Evolutionary conservation across 2,329 filamentous ascomycete genomes (phyloP), one percentile per base, ranked within the genome.

Genomic region (Epichloe hybrida): DNA sequence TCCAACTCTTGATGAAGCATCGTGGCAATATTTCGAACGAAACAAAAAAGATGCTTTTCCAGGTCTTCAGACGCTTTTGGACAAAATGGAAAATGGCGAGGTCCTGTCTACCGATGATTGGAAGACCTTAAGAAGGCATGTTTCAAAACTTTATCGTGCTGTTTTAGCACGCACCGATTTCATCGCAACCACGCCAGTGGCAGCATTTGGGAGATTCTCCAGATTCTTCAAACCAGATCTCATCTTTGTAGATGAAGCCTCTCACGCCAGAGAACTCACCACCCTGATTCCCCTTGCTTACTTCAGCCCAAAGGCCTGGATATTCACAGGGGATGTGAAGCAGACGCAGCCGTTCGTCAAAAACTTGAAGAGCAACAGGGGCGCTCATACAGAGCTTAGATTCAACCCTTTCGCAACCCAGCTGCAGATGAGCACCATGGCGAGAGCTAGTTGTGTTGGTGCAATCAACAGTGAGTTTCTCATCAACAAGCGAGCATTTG

Each of bases 221-320:
- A 63, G 60, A 2, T 59, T 88, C 6, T 88, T 89, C 35, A 83
- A 85, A 55, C 87, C 88, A 0, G 86, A 93, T 58, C 82, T 95
- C 55, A 80, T 93, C 0, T 90, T 95, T 61, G 86, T 94, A 55
- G 88, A 90, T 42, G 88, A 94, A 63, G 68, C 70, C 0, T 68
- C 71, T 0, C 72, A 75, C 43, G 69, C 70, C 0, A 59, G 72
- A 15, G 72, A 75, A 54, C 58, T 74, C 0, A 72, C 72, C 0
- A 69, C 68, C 0, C 56, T 75, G 17, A 72, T 75, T 1, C 63
- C 72, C 0, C 59, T 75, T 20, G 70, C 71, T 0, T 69, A 65
- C 31, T 73, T 68, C 45, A 61, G 64, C 2, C 71, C 72, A 0
- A 53, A 64, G 2, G 66, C 63, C 0, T 74, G 71, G 69, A 69